Evolutionary conservation across 768 basidiomycete species (phyloP).

Genomic region (Podaxis mareebaensis): DNA sequence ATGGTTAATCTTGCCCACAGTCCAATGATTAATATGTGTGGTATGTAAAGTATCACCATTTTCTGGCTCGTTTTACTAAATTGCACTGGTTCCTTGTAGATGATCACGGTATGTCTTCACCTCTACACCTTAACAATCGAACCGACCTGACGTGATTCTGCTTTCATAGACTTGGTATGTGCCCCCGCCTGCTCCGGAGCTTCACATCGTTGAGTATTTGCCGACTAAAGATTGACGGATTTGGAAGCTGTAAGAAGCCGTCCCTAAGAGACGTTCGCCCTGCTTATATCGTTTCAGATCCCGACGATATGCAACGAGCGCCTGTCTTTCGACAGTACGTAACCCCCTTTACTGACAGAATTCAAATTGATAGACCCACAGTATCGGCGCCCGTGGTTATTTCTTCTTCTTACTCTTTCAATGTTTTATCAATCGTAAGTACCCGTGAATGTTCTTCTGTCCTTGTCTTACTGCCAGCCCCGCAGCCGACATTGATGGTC

Average conservation of each 20-base stretch:
- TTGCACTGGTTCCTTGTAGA: constrained; percentile 38
- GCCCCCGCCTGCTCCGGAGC: not conserved
- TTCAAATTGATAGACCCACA: constrained; percentile 24
- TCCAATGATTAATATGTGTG: constrained; percentile 88
- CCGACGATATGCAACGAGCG: constrained; percentile 72
- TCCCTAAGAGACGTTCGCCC: not conserved
- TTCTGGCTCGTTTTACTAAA: constrained; percentile 3
- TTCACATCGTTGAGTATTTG: not conserved
- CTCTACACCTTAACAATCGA: constrained; percentile 5
- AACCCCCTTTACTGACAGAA: not conserved
- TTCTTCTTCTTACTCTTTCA: constrained; percentile 96
- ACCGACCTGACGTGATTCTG: not conserved
- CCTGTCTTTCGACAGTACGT: constrained; percentile 72
- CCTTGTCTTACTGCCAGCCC: constrained; percentile 5
- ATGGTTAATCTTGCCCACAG: constrained; percentile 32
- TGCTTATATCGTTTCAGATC: constrained; percentile 48
- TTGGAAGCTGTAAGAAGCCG: constrained; percentile 70
- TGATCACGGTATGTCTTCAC: constrained; percentile 66
- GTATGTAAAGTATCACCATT: constrained; percentile 37
- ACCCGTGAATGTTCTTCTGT: not conserved
- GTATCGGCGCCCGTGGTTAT: constrained; percentile 83
- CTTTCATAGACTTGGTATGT: constrained; percentile 13
- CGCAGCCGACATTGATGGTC: constrained; percentile 73
- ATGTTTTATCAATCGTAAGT: constrained; percentile 77
- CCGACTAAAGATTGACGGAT: constrained; percentile 68